Evolutionary conservation across 2,329 filamentous ascomycete genomes (phyloP).

Genomic region (Phialocephala subalpina): DNA sequence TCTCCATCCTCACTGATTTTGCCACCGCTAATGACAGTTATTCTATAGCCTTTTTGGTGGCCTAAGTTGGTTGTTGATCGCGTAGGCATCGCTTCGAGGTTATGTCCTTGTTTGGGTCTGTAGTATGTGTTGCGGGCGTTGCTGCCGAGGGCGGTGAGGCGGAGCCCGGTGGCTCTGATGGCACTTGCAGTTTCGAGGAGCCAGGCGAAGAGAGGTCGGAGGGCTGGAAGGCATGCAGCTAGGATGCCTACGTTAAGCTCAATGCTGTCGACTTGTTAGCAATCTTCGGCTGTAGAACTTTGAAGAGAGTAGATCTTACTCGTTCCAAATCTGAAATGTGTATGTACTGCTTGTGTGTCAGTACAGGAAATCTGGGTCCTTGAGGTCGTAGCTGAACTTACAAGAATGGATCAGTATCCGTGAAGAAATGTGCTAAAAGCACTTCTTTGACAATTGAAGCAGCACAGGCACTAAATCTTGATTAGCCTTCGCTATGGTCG

Average conservation of each 20-base stretch:
- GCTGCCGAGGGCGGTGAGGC: conserved; percentile 11
- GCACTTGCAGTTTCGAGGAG: conserved; percentile 40
- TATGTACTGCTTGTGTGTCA: conserved; percentile 22
- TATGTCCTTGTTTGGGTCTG: conserved; percentile 27
- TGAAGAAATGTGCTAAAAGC: conserved; percentile 48
- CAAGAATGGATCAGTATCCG: conserved; percentile 46
- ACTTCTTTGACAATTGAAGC: conserved; percentile 53
- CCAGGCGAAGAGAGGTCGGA: conserved; percentile 50
- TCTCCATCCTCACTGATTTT: conserved; percentile 13
- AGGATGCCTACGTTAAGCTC: conserved; percentile 54
- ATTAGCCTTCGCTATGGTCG: conserved; percentile 5
- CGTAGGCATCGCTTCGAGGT: conserved; percentile 22
- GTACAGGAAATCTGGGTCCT: neutral
- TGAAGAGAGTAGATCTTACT: conserved; percentile 22
- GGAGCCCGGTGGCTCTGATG: conserved; percentile 13
- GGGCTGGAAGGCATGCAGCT: conserved; percentile 51
- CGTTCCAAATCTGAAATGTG: conserved; percentile 53
- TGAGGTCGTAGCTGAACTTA: conserved; percentile 10
- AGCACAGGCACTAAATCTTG: conserved; percentile 46
- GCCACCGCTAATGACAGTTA: conserved; percentile 20
- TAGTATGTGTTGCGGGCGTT: conserved; percentile 14
- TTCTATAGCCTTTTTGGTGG: conserved; percentile 21
- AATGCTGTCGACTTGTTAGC: conserved; percentile 39
- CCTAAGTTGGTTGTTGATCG: conserved; percentile 15
- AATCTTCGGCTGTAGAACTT: neutral